phyloP scores from a whole-genome alignment of 306 rosid species.

The Cucumis melo region DNA sequence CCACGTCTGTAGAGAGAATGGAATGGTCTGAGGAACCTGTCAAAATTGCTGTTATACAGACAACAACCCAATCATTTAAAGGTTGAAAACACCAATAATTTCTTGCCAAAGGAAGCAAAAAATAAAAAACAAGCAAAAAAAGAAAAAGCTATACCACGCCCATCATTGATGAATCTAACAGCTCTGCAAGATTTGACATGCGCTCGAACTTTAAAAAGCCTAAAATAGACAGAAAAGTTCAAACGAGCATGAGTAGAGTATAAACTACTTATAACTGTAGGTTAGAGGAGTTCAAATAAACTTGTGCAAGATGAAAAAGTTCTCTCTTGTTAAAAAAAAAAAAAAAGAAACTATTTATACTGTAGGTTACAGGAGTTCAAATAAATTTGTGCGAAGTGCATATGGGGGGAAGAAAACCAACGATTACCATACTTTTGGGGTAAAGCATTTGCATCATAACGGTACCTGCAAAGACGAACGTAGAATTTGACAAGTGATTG shows the following conservation, averaged over 20 bases:
- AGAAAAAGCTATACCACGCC: constrained; percentile 35
- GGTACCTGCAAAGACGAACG: constrained; percentile 27
- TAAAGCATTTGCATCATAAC: constrained; percentile 30
- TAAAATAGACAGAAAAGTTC: not conserved
- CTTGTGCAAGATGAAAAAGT: not conserved
- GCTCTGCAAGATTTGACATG: constrained; percentile 82
- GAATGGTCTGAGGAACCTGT: constrained; percentile 82
- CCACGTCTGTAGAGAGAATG: constrained; percentile 70
- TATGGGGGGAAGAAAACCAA: not conserved
- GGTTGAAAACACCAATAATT: not conserved
- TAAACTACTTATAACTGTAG: not conserved
- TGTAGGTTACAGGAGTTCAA: not conserved
- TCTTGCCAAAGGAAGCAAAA: not conserved
- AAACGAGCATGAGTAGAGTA: not conserved
- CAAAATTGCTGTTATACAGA: constrained; percentile 39
- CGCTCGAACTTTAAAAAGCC: constrained; percentile 64
- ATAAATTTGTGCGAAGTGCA: not conserved
- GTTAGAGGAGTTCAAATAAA: too few relatives aligned
- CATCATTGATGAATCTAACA: constrained; percentile 55
- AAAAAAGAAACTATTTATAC: not conserved
- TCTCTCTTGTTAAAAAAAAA: too few relatives aligned
- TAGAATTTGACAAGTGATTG: not conserved
- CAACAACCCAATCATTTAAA: not conserved
- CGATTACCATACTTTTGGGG: constrained; percentile 38
- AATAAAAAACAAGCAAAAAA: too few relatives aligned